Evolutionary conservation across 306 rosid genomes (phyloP).

Genomic region (Pyrus bretschneideri): DNA sequence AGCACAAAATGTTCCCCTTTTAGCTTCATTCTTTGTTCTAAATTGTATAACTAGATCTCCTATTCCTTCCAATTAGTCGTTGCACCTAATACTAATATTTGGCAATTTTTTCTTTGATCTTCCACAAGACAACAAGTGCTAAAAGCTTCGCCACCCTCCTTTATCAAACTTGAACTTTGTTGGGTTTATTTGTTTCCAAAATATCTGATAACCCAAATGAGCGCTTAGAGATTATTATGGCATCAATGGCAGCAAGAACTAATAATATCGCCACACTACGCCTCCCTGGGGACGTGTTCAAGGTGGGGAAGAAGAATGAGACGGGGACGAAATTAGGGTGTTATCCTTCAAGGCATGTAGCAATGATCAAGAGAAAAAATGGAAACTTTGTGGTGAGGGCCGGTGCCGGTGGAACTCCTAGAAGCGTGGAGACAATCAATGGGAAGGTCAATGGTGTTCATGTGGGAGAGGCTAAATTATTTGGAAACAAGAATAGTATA

Average conservation of each 20-base stretch:
- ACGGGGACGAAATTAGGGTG: background rate
- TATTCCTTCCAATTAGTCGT: slow-evolving; percentile 8
- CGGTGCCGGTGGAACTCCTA: background rate
- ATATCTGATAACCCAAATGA: slow-evolving; percentile 2
- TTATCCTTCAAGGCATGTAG: slow-evolving; percentile 1
- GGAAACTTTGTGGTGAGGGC: slow-evolving; percentile 18
- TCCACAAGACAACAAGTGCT: background rate
- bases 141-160: background rate
- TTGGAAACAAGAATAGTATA: background rate
- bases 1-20: background rate
- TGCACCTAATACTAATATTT: slow-evolving; percentile 25
- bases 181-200: background rate
- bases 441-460: slow-evolving; percentile 53
- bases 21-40: background rate
- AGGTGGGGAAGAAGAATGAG: slow-evolving; percentile 20
- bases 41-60: background rate
- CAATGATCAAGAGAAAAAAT: background rate
- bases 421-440: slow-evolving; percentile 28
- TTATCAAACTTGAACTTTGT: background rate
- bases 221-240: slow-evolving; percentile 1
- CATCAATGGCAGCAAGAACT: slow-evolving; percentile 37
- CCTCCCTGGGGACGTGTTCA: slow-evolving; percentile 9
- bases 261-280: background rate
- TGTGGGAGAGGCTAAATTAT: slow-evolving; percentile 16
- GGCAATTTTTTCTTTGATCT: background rate